These are phyloP conservation scores for Truncatella angustata DNA, from an alignment of 2,329 filamentous ascomycete genomes.

Conservation along the genomic window DNA sequence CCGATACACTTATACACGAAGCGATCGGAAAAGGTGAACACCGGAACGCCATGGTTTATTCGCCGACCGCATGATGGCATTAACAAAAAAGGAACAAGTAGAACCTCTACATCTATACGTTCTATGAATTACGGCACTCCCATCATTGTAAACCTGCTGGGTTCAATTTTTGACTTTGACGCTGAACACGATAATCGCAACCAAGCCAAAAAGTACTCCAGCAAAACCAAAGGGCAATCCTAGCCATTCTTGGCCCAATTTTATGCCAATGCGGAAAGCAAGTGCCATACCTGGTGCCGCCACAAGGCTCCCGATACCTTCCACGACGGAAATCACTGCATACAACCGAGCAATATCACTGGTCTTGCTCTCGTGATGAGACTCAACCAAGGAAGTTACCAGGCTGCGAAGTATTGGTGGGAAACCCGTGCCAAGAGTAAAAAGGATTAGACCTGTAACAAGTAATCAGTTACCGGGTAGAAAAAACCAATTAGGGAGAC, in stretches of 20 bases:
- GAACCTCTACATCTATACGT: no score
- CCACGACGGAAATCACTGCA: constrained; percentile 4
- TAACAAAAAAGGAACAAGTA: no score
- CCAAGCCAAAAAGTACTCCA: not conserved
- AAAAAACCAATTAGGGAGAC: not conserved
- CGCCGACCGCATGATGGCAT: no score
- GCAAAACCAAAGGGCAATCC: constrained; percentile 4
- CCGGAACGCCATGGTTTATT: no score
- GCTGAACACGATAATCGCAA: constrained; percentile 4
- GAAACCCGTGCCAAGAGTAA: constrained; percentile 1
- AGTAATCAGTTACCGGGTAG: not conserved
- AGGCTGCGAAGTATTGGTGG: not conserved
- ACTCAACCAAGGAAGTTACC: constrained; percentile 1
- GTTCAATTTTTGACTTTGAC: not conserved
- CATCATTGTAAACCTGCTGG: no score
- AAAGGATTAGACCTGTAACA: not conserved
- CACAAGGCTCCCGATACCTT: not conserved
- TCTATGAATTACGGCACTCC: no score
- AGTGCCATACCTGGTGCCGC: constrained; percentile 3
- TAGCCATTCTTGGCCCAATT: constrained; percentile 4
- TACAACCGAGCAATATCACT: constrained; percentile 4
- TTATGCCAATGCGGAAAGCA: constrained; percentile 2
- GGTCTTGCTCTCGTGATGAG: not conserved
- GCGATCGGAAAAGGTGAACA: no score
- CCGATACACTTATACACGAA: no score